Conservation (phyloP, 2,329 filamentous ascomycete species). For the Calonectria multiphialidica region DNA sequence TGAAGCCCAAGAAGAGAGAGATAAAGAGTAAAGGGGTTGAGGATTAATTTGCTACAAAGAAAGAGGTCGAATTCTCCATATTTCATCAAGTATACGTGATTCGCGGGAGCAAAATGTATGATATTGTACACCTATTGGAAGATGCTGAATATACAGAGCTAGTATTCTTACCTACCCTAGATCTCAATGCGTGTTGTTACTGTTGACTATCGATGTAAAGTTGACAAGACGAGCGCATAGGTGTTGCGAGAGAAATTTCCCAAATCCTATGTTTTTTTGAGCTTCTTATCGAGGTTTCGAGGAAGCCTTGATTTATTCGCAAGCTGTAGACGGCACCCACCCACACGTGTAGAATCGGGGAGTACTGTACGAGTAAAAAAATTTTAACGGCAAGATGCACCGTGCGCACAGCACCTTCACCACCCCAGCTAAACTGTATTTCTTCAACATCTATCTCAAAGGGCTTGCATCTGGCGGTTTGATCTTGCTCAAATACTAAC, state of each 20-base stretch:
- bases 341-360: not conserved
- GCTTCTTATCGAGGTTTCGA: too few species aligned
- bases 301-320: too few species aligned
- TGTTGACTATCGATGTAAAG: too few species aligned
- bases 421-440: not conserved
- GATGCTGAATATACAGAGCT: not conserved
- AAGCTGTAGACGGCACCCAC: not conserved
- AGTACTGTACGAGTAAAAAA: not conserved
- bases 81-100: not conserved
- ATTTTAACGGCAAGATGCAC: not conserved
- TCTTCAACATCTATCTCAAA: not conserved
- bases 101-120: not conserved
- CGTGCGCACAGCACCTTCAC: conserved; percentile 11
- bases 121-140: not conserved
- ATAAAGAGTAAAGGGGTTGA: conserved; percentile 59
- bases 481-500: not conserved
- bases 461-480: not conserved
- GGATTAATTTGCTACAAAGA: conserved; percentile 16
- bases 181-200: too few species aligned
- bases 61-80: not conserved
- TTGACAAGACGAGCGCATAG: too few species aligned
- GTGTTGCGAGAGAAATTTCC: too few species aligned
- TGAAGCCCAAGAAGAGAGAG: conserved; percentile 82
- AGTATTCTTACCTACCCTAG: not conserved
- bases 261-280: too few species aligned